phyloP scores from a whole-genome alignment of 1,284 basidiomycete genomes.

The Fomitopsis pinicola region DNA sequence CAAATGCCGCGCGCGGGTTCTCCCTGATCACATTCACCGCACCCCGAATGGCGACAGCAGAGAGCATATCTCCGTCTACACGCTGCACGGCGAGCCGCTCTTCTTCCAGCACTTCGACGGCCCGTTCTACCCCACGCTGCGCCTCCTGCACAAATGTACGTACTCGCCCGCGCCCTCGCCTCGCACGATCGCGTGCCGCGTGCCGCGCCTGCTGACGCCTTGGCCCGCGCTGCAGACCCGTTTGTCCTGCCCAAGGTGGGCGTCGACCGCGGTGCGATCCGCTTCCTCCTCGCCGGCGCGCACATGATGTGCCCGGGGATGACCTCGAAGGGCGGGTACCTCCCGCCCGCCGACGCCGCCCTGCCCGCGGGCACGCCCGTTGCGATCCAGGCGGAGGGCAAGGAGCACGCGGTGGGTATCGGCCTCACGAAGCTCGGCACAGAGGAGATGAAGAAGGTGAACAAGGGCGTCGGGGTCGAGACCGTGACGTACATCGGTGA shows the following conservation, averaged over 20 bases:
- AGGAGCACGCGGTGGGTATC: slow-evolving; percentile 88
- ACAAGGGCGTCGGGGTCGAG: slow-evolving; percentile 92
- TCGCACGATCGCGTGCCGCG: not conserved
- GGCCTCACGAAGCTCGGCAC: slow-evolving; percentile 82
- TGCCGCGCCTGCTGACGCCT: not conserved
- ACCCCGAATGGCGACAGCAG: slow-evolving; percentile 51
- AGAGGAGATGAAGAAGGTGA: slow-evolving; percentile 86
- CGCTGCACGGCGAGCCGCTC: slow-evolving; percentile 81
- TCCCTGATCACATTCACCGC: slow-evolving; percentile 7
- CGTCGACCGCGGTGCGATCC: slow-evolving; percentile 96
- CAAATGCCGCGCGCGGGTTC: slow-evolving; percentile 3
- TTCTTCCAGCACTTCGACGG: slow-evolving; percentile 99
- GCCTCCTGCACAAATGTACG: slow-evolving; percentile 89
- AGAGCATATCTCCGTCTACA: slow-evolving; percentile 94
- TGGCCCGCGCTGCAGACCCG: slow-evolving; percentile 59
- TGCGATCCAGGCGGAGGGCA: slow-evolving; percentile 93
- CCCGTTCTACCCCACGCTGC: slow-evolving; percentile 85
- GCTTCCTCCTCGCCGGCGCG: slow-evolving; percentile 90
- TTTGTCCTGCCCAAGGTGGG: slow-evolving; percentile 84
- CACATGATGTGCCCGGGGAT: slow-evolving; percentile 98
- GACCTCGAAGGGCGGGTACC: slow-evolving; percentile 85
- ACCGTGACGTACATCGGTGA: slow-evolving; percentile 85
- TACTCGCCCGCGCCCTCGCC: slow-evolving; percentile 13
- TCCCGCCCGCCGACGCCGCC: slow-evolving; percentile 73
- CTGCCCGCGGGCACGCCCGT: slow-evolving; percentile 74